A percentile compares a stretch with the other conserved stretches of the same genome.
phyloP scores from a whole-genome alignment of 352 stramenopile species.

The Phytophthora citrophthora region DNA sequence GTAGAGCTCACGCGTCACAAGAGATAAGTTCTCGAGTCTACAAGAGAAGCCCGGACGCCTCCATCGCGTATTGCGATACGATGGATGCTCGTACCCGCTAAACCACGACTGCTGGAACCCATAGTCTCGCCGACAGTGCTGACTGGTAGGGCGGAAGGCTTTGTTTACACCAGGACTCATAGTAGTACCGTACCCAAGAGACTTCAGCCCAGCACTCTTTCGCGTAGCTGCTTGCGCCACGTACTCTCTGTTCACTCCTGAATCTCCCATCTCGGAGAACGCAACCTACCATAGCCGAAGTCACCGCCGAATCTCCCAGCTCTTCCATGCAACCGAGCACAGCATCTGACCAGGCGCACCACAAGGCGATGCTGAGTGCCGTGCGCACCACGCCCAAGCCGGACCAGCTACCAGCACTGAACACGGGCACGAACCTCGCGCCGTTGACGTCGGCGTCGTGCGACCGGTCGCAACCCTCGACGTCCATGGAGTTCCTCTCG shows the following conservation, averaged over 20 bases:
- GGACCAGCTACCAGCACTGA: slow-evolving; percentile 14
- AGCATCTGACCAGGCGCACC: not conserved
- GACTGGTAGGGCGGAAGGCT: not conserved
- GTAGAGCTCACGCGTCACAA: slow-evolving; percentile 1
- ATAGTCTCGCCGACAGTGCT: not conserved
- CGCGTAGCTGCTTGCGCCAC: slow-evolving; percentile 1
- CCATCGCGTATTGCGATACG: not conserved
- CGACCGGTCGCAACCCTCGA: slow-evolving; percentile 16
- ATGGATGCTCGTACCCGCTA: not conserved
- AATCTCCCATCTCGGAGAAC: slow-evolving; percentile 3
- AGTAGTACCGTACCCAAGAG: slow-evolving; percentile 19
- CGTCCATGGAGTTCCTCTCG: slow-evolving; percentile 41
- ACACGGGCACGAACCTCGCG: slow-evolving; percentile 12
- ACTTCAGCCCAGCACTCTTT: slow-evolving; percentile 16
- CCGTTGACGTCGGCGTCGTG: slow-evolving; percentile 14
- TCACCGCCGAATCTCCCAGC: not conserved
- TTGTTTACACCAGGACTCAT: slow-evolving; percentile 3
- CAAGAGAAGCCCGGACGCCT: not conserved
- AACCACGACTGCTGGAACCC: not conserved
- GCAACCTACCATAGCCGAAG: not conserved
- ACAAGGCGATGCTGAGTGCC: slow-evolving; percentile 15
- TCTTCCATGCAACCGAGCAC: not conserved
- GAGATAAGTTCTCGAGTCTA: not conserved
- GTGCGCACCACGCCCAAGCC: not conserved
- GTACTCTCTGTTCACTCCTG: slow-evolving; percentile 11